Conservation (phyloP, 2,329 filamentous ascomycete genomes). For the Ilyonectria destructans region DNA sequence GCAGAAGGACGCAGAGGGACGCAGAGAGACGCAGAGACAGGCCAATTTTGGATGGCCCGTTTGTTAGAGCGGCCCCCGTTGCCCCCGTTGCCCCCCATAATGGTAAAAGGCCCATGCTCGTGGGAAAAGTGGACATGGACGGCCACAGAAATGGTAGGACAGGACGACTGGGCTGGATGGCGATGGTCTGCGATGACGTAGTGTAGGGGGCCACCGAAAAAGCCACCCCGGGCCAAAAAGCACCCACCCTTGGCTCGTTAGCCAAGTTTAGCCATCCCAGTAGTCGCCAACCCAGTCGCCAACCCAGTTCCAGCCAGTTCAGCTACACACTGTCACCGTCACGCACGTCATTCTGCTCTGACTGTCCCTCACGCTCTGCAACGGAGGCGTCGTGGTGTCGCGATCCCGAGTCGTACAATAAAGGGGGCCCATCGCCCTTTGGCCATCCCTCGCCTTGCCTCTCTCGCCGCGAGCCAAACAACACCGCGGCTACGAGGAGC, state of each 20-base stretch:
- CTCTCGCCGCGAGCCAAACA: neutral
- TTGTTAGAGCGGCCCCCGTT: constrained; percentile 28
- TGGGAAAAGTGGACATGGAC: constrained; percentile 29
- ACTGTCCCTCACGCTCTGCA: constrained; percentile 17
- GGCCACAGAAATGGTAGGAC: constrained; percentile 28
- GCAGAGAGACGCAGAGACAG: neutral
- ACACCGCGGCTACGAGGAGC: neutral
- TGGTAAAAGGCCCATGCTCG: constrained; percentile 29
- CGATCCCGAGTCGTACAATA: neutral
- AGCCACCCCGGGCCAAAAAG: neutral
- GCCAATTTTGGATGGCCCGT: constrained; percentile 11
- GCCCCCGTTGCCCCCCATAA: constrained; percentile 27
- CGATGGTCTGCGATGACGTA: constrained; percentile 48
- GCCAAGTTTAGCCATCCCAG: constrained; percentile 23
- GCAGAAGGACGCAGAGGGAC: neutral
- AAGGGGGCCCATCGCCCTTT: constrained; percentile 4
- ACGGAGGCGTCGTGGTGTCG: neutral
- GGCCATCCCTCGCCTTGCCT: constrained; percentile 2
- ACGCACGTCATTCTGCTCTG: constrained; percentile 30
- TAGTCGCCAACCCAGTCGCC: constrained; percentile 2
- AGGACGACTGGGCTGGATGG: constrained; percentile 29
- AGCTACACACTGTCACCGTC: constrained; percentile 14
- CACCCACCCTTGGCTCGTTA: constrained; percentile 18
- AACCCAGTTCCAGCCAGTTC: constrained; percentile 14
- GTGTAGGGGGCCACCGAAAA: constrained; percentile 38